Evolutionary conservation across 2,329 filamentous ascomycete species (phyloP), one percentile per base, ranked within the genome.

Genomic region (Blumeriella jaapii): DNA sequence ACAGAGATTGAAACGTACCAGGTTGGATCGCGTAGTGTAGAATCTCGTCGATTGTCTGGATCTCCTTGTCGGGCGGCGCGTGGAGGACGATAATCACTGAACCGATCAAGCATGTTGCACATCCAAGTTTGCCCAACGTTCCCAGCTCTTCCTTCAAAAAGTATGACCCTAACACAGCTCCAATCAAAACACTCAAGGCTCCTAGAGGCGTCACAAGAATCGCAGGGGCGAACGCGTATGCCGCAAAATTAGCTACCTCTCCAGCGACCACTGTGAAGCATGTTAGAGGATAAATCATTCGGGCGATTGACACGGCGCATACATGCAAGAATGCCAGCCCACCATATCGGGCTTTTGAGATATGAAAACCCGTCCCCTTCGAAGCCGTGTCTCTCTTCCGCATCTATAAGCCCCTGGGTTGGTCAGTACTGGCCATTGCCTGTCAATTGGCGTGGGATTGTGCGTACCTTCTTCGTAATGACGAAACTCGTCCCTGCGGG

Each of bases 11-110:
- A 22, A 24, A 4, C 22, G 7, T 24, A 94, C 89, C 87, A 59
- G 86, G 85, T 58, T 87, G 79, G 47, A 96, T 76, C 22, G 91
- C 93, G 64, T 87, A 91, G 52, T 83, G 64, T 45, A 98, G 65
- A 48, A 98, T 93, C 62, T 93, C 73, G 56, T 96, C 87, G 40
- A 98, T 85, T 8, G 82, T 93, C 55, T 83, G 63, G 41, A 98
- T 87, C 37, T 91, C 82, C 61, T 89, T 77, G 58, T 98, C 91
- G 28, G 91, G 82, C 34, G 91, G 93, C 34, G 91, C 91, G 65
- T 98, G 93, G 16, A 98, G 74, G 23, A 98, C 89, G 55, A 98
- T 98, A 41, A 98, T 89, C 49, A 96, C 84, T 31, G 89, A 93
- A 23, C 91, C 91, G 46, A 98, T 85, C 42, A 98, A 69, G 60